Conservation (phyloP, 202 grass and related monocot genomes). For the Eragrostis tef region DNA sequence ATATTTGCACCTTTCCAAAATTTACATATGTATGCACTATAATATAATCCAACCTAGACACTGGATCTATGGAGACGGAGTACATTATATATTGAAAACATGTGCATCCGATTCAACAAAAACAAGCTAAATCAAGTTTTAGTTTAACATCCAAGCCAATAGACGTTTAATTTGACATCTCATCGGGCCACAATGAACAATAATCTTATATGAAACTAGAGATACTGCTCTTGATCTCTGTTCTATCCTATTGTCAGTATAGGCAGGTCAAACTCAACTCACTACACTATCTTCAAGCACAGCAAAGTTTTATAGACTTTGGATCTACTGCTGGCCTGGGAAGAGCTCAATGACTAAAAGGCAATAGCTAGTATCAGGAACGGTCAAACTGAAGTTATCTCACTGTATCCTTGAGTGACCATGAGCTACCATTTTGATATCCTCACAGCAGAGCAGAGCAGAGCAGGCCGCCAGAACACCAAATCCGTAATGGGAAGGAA, state of each 20-base stretch:
- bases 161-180: constrained; percentile 16
- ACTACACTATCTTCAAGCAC: not conserved
- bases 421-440: not conserved
- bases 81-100: constrained; percentile 24
- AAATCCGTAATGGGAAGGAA: not conserved
- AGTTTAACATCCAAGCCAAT: no score
- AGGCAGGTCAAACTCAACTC: not conserved
- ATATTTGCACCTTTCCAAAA: not conserved
- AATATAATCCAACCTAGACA: constrained; percentile 2
- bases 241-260: not conserved
- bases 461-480: not conserved
- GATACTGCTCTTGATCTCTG: not conserved
- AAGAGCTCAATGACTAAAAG: not conserved
- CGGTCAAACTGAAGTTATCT: not conserved
- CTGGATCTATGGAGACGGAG: not conserved
- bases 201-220: not conserved
- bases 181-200: not conserved
- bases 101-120: not conserved
- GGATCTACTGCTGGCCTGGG: not conserved
- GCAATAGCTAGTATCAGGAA: not conserved
- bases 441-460: no score
- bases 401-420: not conserved
- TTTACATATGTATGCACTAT: not conserved
- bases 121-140: constrained; percentile 33
- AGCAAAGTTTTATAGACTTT: not conserved